phyloP scores from a whole-genome alignment of 2,329 filamentous ascomycete species.

The Mycosphaerella sp. region DNA sequence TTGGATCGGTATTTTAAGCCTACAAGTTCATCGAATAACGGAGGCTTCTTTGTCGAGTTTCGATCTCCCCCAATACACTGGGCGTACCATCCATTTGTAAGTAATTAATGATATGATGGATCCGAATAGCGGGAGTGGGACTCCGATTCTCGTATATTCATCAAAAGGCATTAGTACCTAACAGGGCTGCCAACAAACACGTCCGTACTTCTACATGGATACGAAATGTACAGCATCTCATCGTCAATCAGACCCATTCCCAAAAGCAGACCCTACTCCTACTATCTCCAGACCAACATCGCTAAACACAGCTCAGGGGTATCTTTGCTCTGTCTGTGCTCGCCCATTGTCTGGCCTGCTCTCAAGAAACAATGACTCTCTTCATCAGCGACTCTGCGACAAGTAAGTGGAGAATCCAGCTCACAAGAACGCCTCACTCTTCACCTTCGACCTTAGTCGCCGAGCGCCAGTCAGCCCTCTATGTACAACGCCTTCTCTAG shows the following conservation, averaged over 20 bases:
- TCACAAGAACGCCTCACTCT: constrained; percentile 24
- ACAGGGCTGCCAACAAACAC: too few species aligned
- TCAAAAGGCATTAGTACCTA: too few species aligned
- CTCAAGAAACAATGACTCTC: neutral
- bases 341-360: neutral
- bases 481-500: constrained; percentile 16
- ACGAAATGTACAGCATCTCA: neutral
- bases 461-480: constrained; percentile 5
- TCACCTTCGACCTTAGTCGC: constrained; percentile 13
- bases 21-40: too few species aligned
- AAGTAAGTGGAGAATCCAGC: neutral
- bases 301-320: constrained; percentile 6
- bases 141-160: too few species aligned
- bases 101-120: too few species aligned
- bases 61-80: too few species aligned
- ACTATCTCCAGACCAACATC: neutral
- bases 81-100: too few species aligned
- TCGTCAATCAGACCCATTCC: neutral
- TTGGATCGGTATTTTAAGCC: too few species aligned
- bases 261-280: constrained; percentile 5
- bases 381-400: neutral
- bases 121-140: too few species aligned
- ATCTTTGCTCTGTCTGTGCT: neutral
- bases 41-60: too few species aligned
- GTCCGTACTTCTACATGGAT: neutral